phyloP scores from a whole-genome alignment of 2,329 filamentous ascomycete species.

The Lecanosticta acicola region DNA sequence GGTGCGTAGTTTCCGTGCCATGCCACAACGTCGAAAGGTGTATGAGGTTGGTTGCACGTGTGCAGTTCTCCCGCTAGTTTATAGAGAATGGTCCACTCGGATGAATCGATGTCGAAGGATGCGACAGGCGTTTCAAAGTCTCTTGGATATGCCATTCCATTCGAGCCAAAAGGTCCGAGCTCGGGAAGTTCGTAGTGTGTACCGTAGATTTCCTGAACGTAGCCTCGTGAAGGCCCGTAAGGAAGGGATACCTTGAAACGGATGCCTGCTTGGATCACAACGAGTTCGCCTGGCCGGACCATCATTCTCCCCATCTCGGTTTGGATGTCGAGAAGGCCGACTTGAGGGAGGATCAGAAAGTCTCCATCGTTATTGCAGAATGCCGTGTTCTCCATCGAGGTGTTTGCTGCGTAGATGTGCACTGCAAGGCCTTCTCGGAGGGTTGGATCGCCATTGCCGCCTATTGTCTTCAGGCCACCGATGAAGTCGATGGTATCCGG shows the following conservation, averaged over 20 bases:
- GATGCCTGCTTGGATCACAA: constrained; percentile 59
- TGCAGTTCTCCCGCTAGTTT: constrained; percentile 58
- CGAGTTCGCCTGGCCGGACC: constrained; percentile 60
- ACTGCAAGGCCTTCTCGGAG: constrained; percentile 18
- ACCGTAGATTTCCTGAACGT: constrained; percentile 62
- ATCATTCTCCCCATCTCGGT: constrained; percentile 59
- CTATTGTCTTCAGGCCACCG: constrained; percentile 20
- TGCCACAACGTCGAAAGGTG: constrained; percentile 62
- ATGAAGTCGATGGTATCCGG: constrained; percentile 17
- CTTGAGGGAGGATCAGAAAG: constrained; percentile 58
- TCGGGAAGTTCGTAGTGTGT: constrained; percentile 59
- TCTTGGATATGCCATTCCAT: constrained; percentile 57
- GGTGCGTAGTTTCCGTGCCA: constrained; percentile 63
- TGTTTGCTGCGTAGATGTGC: constrained; percentile 20
- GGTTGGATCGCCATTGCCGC: constrained; percentile 20
- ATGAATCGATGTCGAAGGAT: constrained; percentile 47
- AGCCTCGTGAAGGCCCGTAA: constrained; percentile 55
- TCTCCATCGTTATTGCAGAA: constrained; percentile 78
- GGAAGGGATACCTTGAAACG: constrained; percentile 54
- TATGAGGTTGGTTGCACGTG: constrained; percentile 55
- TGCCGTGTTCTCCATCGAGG: constrained; percentile 38
- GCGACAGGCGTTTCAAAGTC: constrained; percentile 60
- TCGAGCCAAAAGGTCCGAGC: constrained; percentile 59
- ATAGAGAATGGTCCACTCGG: constrained; percentile 51
- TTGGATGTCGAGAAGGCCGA: constrained; percentile 58